Percentiles rank a stretch among this genome's conserved stretches.
Conservation (phyloP, 495 filamentous ascomycete species). For the Penicillium pancosmium region DNA sequence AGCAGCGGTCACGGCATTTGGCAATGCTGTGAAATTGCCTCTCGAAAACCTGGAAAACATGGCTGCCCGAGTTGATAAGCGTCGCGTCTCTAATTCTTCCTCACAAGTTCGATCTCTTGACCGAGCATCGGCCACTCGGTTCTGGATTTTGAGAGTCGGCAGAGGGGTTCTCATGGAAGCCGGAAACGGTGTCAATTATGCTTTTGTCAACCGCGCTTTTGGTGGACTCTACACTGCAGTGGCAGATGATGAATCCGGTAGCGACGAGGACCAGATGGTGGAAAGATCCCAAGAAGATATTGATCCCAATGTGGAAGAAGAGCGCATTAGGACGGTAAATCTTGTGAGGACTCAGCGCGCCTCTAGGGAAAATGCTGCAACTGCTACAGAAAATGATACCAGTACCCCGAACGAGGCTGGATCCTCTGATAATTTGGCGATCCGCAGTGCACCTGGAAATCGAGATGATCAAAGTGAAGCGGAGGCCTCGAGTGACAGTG, state of each 20-base stretch:
- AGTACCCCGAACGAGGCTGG: background rate
- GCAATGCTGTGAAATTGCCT: slow-evolving; percentile 52
- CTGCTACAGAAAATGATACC: background rate
- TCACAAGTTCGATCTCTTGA: slow-evolving; percentile 36
- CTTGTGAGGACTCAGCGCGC: slow-evolving; percentile 15
- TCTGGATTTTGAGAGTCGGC: slow-evolving; percentile 66
- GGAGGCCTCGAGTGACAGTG: background rate
- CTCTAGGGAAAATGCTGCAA: background rate
- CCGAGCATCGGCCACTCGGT: slow-evolving; percentile 46
- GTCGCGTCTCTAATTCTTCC: slow-evolving; percentile 24
- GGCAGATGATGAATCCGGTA: slow-evolving; percentile 36
- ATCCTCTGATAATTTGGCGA: background rate
- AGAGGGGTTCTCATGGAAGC: slow-evolving; percentile 64
- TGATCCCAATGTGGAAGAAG: slow-evolving; percentile 44
- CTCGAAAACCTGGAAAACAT: slow-evolving; percentile 47
- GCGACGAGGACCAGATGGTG: slow-evolving; percentile 31
- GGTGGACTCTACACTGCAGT: slow-evolving; percentile 53
- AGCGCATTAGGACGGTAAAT: slow-evolving; percentile 36
- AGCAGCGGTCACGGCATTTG: slow-evolving; percentile 61
- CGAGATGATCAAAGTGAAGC: background rate
- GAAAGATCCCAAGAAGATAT: slow-evolving; percentile 51
- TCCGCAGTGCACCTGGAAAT: background rate
- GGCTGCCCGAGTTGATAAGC: slow-evolving; percentile 36
- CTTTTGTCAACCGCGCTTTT: slow-evolving; percentile 64
- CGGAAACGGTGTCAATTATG: slow-evolving; percentile 58